These are phyloP conservation scores for Calonectria crousiana DNA, from an alignment of 2,329 filamentous ascomycete genomes.

Conservation along the genomic window DNA sequence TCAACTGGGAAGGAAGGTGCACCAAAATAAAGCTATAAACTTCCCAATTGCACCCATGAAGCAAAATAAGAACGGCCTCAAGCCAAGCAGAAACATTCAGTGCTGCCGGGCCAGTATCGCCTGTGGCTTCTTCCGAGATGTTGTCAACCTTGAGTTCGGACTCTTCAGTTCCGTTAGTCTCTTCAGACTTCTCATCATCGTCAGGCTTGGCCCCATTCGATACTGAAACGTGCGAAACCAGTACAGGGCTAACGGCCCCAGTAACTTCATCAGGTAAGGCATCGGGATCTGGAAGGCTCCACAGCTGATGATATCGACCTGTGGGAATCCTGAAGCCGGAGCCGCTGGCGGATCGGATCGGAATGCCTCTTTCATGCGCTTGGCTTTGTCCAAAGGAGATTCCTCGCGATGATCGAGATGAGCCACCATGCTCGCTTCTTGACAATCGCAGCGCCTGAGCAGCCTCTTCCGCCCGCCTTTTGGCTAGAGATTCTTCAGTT, in stretches of 20 bases:
- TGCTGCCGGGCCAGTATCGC: constrained; percentile 53
- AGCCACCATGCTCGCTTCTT: constrained; percentile 57
- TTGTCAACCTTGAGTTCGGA: constrained; percentile 30
- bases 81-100: constrained; percentile 78
- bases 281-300: constrained; percentile 69
- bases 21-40: constrained; percentile 91
- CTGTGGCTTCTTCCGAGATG: constrained; percentile 26
- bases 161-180: constrained; percentile 10
- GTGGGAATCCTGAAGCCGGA: constrained; percentile 48
- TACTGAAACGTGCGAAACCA: constrained; percentile 56
- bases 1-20: constrained; percentile 87
- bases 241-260: constrained; percentile 61
- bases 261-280: constrained; percentile 64
- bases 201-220: constrained; percentile 29
- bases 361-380: constrained; percentile 55
- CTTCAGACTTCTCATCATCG: constrained; percentile 26
- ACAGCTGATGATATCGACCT: constrained; percentile 63
- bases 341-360: constrained; percentile 58
- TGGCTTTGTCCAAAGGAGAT: constrained; percentile 65
- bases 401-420: constrained; percentile 59
- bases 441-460: constrained; percentile 58
- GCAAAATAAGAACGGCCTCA: constrained; percentile 79
- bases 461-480: constrained; percentile 65
- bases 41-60: constrained; percentile 87
- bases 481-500: constrained; percentile 65